Evolutionary conservation across 169 alveolate species (phyloP).

Genomic region (Theileria parva): DNA sequence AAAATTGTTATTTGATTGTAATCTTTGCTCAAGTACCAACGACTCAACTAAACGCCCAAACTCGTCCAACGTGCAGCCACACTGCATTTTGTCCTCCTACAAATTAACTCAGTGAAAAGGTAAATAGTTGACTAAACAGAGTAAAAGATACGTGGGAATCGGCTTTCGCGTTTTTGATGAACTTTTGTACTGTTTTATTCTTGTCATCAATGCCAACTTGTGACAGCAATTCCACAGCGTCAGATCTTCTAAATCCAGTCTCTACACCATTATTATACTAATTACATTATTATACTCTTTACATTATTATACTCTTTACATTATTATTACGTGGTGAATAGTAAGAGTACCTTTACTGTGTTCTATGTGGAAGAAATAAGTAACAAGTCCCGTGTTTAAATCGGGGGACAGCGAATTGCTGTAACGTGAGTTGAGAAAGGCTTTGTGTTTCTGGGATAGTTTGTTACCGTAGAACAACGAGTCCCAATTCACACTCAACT

Average conservation of each 20-base stretch:
- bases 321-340: too few relatives aligned
- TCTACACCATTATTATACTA: constrained; percentile 26
- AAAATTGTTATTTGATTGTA: constrained; percentile 9
- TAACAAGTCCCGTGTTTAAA: not conserved
- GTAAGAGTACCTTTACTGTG: constrained; percentile 16
- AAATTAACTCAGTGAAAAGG: too few relatives aligned
- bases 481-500: constrained; percentile 30
- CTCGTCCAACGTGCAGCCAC: constrained; percentile 59
- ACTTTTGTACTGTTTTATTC: constrained; percentile 16
- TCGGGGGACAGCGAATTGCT: constrained; percentile 18
- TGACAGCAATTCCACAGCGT: constrained; percentile 35
- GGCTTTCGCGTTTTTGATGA: constrained; percentile 27
- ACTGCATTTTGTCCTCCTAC: constrained; percentile 29
- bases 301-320: too few relatives aligned
- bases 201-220: constrained; percentile 12
- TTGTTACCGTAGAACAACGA: constrained; percentile 28
- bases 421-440: constrained; percentile 44
- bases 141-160: constrained; percentile 12
- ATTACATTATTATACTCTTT: too few relatives aligned
- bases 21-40: constrained; percentile 27
- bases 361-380: constrained; percentile 48
- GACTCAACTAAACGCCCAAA: constrained; percentile 51
- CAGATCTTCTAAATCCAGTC: constrained; percentile 47
- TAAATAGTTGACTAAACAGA: too few relatives aligned
- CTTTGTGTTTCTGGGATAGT: constrained; percentile 20